phyloP scores from a whole-genome alignment of 345 rosid species.

The Gossypium sturtianum region DNA sequence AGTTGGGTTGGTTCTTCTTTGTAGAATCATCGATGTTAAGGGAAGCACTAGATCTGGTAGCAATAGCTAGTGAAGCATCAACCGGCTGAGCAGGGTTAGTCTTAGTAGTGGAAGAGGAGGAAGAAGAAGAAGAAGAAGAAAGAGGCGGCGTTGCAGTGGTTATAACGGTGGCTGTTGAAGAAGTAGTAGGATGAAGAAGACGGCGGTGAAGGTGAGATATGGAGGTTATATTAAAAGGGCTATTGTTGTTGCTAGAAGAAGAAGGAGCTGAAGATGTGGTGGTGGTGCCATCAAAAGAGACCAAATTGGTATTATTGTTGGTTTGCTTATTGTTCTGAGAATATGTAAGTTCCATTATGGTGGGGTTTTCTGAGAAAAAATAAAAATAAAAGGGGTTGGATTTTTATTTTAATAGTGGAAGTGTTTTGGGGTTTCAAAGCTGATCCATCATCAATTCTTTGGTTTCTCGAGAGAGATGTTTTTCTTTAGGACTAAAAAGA shows the following conservation, averaged over 20 bases:
- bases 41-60: slow-evolving; percentile 56
- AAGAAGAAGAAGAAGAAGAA: slow-evolving; percentile 19
- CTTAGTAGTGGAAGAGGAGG: slow-evolving; percentile 19
- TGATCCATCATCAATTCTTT: no score
- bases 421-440: slow-evolving; percentile 2
- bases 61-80: slow-evolving; percentile 61
- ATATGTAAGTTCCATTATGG: slow-evolving; percentile 58
- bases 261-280: slow-evolving; percentile 12
- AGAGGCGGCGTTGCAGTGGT: neutral
- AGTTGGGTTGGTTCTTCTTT: slow-evolving; percentile 19
- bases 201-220: slow-evolving; percentile 19
- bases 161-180: neutral
- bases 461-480: no score
- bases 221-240: slow-evolving; percentile 31
- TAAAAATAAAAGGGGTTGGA: slow-evolving; percentile 7
- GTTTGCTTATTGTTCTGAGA: slow-evolving; percentile 36
- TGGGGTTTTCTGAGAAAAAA: slow-evolving; percentile 19
- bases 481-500: slow-evolving; percentile 1
- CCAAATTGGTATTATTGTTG: slow-evolving; percentile 1
- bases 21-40: slow-evolving; percentile 26
- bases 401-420: neutral
- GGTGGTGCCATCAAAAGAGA: slow-evolving; percentile 32
- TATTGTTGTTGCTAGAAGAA: neutral
- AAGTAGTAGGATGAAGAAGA: slow-evolving; percentile 4
- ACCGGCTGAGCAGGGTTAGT: slow-evolving; percentile 31